Evolutionary conservation across 768 basidiomycete species (phyloP).

Genomic region (Stropharia rugosoannulata): DNA sequence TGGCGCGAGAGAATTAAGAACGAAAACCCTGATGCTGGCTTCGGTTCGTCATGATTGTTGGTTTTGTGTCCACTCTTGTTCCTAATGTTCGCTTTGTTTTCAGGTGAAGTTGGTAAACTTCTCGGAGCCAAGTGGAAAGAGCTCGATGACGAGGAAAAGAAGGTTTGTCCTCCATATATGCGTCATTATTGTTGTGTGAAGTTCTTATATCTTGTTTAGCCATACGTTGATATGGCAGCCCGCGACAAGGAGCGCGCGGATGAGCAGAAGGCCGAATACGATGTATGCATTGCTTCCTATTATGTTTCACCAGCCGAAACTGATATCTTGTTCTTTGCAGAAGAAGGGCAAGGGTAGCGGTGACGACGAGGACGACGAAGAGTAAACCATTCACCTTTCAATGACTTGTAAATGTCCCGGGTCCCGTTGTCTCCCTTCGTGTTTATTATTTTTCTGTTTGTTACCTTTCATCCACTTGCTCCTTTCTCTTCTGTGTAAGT

Average conservation of each 20-base stretch:
- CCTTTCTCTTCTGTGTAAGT: constrained; percentile 15
- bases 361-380: constrained; percentile 35
- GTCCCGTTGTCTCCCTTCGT: neutral
- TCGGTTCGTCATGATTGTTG: constrained; percentile 54
- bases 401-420: neutral
- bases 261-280: constrained; percentile 65
- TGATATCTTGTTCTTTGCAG: constrained; percentile 5
- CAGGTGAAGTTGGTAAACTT: constrained; percentile 92
- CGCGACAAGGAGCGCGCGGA: constrained; percentile 88
- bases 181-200: constrained; percentile 8
- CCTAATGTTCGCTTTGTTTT: neutral
- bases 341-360: constrained; percentile 28
- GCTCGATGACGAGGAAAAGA: constrained; percentile 87
- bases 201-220: constrained; percentile 41
- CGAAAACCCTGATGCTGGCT: constrained; percentile 93
- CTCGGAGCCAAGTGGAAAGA: constrained; percentile 98
- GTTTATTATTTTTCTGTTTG: constrained; percentile 5
- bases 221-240: constrained; percentile 84
- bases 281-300: constrained; percentile 27
- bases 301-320: neutral
- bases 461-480: constrained; percentile 1
- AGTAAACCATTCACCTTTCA: constrained; percentile 18
- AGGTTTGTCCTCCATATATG: constrained; percentile 46
- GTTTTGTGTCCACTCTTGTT: constrained; percentile 2
- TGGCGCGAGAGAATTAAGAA: constrained; percentile 94